A percentile compares a stretch with the other conserved stretches of the same genome.
These are phyloP conservation scores for Arachnopeziza araneosa DNA, from an alignment of 2,329 filamentous ascomycete genomes.

Conservation along the genomic window DNA sequence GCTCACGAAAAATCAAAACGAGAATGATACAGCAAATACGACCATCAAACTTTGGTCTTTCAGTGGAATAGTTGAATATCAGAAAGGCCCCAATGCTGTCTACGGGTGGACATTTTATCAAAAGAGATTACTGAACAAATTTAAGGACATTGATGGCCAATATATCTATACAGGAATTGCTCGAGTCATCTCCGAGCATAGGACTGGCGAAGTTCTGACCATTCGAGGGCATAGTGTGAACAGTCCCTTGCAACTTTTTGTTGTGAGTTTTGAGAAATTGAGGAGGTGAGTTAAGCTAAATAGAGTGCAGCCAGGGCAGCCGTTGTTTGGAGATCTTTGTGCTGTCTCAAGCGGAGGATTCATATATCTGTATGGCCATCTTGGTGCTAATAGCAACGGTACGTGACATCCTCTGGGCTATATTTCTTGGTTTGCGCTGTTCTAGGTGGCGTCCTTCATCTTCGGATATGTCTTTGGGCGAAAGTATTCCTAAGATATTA, in stretches of 20 bases:
- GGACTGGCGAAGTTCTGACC: neutral
- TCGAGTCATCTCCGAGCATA: conserved; percentile 1
- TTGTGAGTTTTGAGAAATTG: neutral
- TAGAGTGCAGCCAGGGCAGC: neutral
- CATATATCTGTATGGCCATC: conserved; percentile 10
- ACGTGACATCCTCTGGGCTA: too few relatives aligned
- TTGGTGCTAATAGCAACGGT: conserved; percentile 7
- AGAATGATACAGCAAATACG: neutral
- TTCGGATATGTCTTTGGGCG: too few relatives aligned
- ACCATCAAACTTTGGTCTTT: conserved; percentile 12
- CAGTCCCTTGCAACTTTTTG: neutral
- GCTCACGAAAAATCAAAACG: conserved; percentile 2
- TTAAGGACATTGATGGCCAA: neutral
- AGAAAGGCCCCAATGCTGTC: neutral
- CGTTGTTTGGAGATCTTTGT: neutral
- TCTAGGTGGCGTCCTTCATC: too few relatives aligned
- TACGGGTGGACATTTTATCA: conserved; percentile 13
- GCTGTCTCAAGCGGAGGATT: neutral
- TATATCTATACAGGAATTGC: conserved; percentile 7
- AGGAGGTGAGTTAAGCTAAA: neutral
- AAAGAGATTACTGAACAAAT: neutral
- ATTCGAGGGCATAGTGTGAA: neutral
- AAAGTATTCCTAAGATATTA: too few relatives aligned
- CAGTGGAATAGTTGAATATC: conserved; percentile 9
- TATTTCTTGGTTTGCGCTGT: too few relatives aligned